phyloP scores from a whole-genome alignment of 176 grass and related monocot species.

The Pharus latifolius region DNA sequence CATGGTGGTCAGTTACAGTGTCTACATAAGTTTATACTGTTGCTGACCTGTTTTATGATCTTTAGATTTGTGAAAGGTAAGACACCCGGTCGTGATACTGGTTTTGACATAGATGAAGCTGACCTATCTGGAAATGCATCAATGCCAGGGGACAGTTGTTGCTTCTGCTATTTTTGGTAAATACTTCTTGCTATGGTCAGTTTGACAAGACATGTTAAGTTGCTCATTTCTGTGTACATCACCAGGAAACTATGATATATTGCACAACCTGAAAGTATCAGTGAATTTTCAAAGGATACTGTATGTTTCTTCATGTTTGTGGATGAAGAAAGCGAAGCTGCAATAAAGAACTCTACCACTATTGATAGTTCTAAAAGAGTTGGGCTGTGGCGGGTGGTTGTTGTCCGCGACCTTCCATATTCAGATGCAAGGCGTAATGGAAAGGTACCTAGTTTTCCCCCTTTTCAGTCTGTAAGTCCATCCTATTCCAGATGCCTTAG shows the following conservation, averaged over 20 bases:
- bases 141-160: constrained; percentile 61
- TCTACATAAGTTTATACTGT: neutral
- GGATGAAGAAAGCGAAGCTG: constrained; percentile 85
- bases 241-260: constrained; percentile 95
- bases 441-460: constrained; percentile 86
- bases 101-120: constrained; percentile 85
- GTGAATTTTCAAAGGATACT: constrained; percentile 57
- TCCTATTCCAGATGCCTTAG: too few species aligned
- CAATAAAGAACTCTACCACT: constrained; percentile 67
- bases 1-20: neutral
- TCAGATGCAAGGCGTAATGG: constrained; percentile 82
- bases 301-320: constrained; percentile 99
- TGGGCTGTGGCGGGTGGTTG: constrained; percentile 73
- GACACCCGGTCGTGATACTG: constrained; percentile 70
- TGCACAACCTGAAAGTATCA: constrained; percentile 92
- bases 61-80: constrained; percentile 84
- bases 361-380: constrained; percentile 44
- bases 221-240: constrained; percentile 16
- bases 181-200: neutral
- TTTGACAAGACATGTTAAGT: constrained; percentile 7
- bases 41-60: constrained; percentile 16
- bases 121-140: constrained; percentile 84
- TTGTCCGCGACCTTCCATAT: constrained; percentile 90
- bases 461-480: too few species aligned
- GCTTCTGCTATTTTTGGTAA: constrained; percentile 99